phyloP scores from a whole-genome alignment of 345 rosid species.

The Trapa bicornis region DNA sequence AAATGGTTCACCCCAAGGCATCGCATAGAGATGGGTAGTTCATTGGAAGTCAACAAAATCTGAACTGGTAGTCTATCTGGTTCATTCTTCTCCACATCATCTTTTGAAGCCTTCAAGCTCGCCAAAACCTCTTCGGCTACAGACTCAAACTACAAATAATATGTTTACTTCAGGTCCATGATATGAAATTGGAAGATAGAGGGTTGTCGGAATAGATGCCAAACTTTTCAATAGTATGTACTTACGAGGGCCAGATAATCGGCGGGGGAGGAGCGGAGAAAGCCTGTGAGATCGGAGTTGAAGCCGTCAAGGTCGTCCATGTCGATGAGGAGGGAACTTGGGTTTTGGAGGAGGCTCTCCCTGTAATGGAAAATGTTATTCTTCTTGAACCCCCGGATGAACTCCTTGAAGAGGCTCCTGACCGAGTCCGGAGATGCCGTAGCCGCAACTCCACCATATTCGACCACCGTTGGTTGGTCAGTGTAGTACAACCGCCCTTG shows the following conservation, averaged over 20 bases:
- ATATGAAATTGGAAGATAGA: background rate
- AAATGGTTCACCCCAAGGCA: constrained; percentile 53
- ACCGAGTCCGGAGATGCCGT: constrained; percentile 54
- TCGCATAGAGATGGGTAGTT: constrained; percentile 72
- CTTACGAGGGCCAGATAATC: constrained; percentile 69
- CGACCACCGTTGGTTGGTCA: constrained; percentile 80
- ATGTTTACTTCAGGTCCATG: background rate
- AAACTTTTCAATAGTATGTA: background rate
- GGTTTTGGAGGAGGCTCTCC: constrained; percentile 71
- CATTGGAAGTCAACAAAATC: constrained; percentile 70
- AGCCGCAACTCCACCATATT: constrained; percentile 25
- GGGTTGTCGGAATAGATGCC: background rate
- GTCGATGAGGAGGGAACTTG: constrained; percentile 51
- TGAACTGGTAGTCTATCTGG: constrained; percentile 55
- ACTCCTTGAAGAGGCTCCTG: constrained; percentile 72
- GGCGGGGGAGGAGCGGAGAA: constrained; percentile 73
- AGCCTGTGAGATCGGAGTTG: constrained; percentile 67
- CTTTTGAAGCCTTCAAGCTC: constrained; percentile 54
- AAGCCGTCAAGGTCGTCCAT: constrained; percentile 76
- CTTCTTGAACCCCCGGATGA: constrained; percentile 66
- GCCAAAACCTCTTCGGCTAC: constrained; percentile 84
- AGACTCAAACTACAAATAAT: constrained; percentile 53
- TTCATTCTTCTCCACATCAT: constrained; percentile 76
- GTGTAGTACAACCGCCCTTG: constrained; percentile 86
- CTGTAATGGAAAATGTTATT: constrained; percentile 69